These are phyloP conservation scores for Rhodomyrtus psidioides DNA, from an alignment of 441 rosid species.

Conservation along the genomic window DNA sequence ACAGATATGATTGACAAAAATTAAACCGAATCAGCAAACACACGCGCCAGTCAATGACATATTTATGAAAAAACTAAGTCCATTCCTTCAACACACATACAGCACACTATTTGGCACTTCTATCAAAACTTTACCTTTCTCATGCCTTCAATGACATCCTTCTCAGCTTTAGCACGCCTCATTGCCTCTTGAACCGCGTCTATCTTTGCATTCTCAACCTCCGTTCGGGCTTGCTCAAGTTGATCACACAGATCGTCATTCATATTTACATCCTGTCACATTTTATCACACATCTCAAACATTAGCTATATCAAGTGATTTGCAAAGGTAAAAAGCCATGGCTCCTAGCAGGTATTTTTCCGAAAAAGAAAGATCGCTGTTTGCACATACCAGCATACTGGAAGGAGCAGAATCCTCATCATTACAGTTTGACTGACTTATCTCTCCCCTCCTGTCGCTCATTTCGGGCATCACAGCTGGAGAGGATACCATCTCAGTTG, in stretches of 20 bases:
- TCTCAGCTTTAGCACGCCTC: conserved; percentile 66
- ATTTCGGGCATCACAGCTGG: conserved; percentile 17
- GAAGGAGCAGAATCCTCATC: conserved; percentile 39
- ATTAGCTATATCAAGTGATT: background rate
- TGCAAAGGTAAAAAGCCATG: background rate
- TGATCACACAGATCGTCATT: conserved; percentile 42
- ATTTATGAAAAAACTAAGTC: background rate
- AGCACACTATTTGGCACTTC: background rate
- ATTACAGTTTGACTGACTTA: conserved; percentile 16
- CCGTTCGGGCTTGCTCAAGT: conserved; percentile 43
- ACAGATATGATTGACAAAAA: background rate
- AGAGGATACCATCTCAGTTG: conserved; percentile 10
- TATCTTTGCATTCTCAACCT: conserved; percentile 48
- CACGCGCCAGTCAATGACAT: background rate
- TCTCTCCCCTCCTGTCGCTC: conserved; percentile 20
- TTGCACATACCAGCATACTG: conserved; percentile 44
- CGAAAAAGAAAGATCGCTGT: background rate
- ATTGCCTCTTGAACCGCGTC: conserved; percentile 56
- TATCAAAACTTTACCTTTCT: conserved; percentile 42
- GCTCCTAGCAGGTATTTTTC: background rate
- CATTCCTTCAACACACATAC: background rate
- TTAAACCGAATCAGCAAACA: background rate
- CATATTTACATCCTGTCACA: conserved; percentile 45
- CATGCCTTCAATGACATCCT: conserved; percentile 51
- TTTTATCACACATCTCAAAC: conserved; percentile 18